These are phyloP conservation scores for Arctium lappa DNA, from an alignment of 129 eudicot genomes.

Conservation along the genomic window DNA sequence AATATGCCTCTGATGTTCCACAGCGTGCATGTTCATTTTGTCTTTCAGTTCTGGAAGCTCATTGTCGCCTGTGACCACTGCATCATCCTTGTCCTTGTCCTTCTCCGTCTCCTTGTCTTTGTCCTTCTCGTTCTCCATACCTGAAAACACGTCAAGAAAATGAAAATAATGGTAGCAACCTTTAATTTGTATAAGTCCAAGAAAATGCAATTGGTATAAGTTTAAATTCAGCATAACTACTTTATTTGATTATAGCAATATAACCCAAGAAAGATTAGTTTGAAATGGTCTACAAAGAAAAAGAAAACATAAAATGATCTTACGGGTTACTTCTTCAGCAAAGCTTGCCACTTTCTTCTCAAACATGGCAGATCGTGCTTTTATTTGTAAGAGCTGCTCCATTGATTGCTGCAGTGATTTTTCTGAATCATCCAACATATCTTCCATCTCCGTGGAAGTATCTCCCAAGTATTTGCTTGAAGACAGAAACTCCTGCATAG, in stretches of 20 bases:
- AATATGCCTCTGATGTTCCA: constrained; percentile 71
- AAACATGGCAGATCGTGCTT: constrained; percentile 56
- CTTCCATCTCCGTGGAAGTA: constrained; percentile 41
- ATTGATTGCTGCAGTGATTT: constrained; percentile 60
- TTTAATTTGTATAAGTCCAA: not conserved
- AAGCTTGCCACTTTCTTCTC: constrained; percentile 38
- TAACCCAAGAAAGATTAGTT: not conserved
- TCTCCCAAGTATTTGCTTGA: constrained; percentile 44
- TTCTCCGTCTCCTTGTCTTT: constrained; percentile 8
- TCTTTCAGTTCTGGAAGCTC: constrained; percentile 36
- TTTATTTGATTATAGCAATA: not conserved
- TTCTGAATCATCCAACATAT: constrained; percentile 57
- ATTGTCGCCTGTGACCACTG: constrained; percentile 13
- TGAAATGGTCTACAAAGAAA: not conserved
- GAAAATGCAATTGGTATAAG: not conserved
- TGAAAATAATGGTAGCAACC: not conserved
- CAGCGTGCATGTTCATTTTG: constrained; percentile 68
- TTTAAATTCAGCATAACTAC: not conserved
- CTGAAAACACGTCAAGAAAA: constrained; percentile 32
- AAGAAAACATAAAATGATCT: constrained; percentile 11
- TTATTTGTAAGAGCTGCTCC: constrained; percentile 61
- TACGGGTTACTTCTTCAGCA: constrained; percentile 49
- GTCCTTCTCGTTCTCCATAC: constrained; percentile 8
- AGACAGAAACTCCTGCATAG: constrained; percentile 39
- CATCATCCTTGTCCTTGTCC: constrained; percentile 27